A percentile compares a stretch with the other conserved stretches of the same genome.
These are phyloP conservation scores for Setaria viridis DNA, from an alignment of 202 grass and related monocot genomes.

Conservation along the genomic window DNA sequence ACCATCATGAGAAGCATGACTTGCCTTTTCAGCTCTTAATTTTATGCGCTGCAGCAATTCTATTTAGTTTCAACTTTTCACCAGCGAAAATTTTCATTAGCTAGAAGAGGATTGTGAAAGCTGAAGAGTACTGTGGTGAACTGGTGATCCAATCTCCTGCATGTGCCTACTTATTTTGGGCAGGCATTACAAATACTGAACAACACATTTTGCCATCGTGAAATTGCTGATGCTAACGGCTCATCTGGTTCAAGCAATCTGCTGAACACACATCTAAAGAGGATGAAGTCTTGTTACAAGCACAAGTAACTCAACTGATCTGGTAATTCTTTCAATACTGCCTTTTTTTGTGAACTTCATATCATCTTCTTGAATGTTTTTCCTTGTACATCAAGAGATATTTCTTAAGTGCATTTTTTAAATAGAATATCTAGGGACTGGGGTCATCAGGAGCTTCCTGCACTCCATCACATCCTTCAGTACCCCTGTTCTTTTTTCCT, in stretches of 20 bases:
- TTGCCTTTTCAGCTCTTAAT: not conserved
- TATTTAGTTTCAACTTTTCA: not conserved
- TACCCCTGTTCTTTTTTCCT: not conserved
- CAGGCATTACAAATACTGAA: not conserved
- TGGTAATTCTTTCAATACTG: not conserved
- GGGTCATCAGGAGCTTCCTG: not conserved
- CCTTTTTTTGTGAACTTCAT: not conserved
- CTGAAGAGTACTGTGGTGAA: not conserved
- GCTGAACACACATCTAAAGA: conserved; percentile 8
- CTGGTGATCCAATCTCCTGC: conserved; percentile 4
- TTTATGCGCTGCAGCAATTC: not conserved
- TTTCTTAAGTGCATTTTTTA: not conserved
- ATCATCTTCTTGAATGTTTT: not conserved
- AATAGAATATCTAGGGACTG: not conserved
- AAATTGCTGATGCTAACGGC: not conserved
- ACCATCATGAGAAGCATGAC: not conserved
- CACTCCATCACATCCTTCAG: not conserved
- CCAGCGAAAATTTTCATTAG: not conserved
- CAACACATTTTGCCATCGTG: not conserved
- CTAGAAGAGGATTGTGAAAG: not conserved
- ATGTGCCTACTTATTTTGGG: not conserved
- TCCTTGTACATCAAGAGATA: not conserved
- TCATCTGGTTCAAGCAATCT: not conserved
- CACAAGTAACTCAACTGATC: not conserved
- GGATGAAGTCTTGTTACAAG: not conserved